Conservation (phyloP, 768 basidiomycete genomes). For the Polyporus arcularius region DNA sequence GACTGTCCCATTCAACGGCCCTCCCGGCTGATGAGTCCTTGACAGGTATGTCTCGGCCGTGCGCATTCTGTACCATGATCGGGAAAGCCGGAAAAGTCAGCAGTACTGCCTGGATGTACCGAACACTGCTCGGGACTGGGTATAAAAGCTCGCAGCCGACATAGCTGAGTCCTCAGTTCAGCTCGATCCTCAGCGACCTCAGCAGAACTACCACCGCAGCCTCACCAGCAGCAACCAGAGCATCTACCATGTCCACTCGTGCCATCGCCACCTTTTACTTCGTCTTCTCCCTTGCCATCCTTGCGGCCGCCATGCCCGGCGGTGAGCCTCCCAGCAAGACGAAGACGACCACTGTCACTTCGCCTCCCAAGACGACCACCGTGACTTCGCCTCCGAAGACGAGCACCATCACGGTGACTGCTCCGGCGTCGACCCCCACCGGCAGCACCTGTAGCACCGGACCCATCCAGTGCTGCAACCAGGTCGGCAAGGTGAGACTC, state of each 20-base stretch:
- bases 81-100: not conserved
- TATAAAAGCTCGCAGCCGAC: not conserved
- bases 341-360: not conserved
- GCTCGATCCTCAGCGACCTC: not conserved
- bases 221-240: constrained; percentile 1
- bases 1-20: not conserved
- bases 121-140: not conserved
- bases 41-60: not conserved
- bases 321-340: constrained; percentile 1
- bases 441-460: constrained; percentile 14
- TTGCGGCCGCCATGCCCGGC: constrained; percentile 23
- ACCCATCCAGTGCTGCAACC: constrained; percentile 17
- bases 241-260: constrained; percentile 16
- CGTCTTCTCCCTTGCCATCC: constrained; percentile 15
- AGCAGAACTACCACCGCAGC: not conserved
- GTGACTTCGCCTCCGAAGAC: constrained; percentile 4
- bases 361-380: not conserved
- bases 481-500: constrained; percentile 3
- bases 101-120: not conserved
- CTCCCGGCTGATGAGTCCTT: not conserved
- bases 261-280: constrained; percentile 6
- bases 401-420: constrained; percentile 12
- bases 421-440: not conserved
- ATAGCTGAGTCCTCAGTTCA: not conserved
- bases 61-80: not conserved